These are phyloP conservation scores for Erodium trifolium DNA, from an alignment of 441 rosid species.

Conservation along the genomic window DNA sequence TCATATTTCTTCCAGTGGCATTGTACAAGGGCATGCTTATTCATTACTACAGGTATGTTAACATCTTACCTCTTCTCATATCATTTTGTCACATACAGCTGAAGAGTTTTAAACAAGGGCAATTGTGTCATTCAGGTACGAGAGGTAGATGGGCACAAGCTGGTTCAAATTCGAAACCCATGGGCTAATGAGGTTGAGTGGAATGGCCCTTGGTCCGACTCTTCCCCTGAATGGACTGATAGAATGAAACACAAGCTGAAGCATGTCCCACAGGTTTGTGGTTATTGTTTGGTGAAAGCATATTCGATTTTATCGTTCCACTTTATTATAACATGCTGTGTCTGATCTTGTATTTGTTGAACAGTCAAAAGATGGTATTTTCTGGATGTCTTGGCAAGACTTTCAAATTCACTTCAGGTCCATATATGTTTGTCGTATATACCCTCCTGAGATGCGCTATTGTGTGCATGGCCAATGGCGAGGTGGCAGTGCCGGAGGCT, in stretches of 20 bases:
- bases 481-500: constrained; percentile 98
- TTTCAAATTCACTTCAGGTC: constrained; percentile 99
- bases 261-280: constrained; percentile 71
- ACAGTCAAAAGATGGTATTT: constrained; percentile 98
- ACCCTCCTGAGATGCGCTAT: constrained; percentile 97
- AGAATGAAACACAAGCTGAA: constrained; percentile 97
- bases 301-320: constrained; percentile 10
- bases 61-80: constrained; percentile 18
- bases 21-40: constrained; percentile 99
- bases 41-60: constrained; percentile 77
- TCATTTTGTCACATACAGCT: constrained; percentile 14
- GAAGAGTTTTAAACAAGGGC: constrained; percentile 15
- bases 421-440: constrained; percentile 95
- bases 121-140: constrained; percentile 50
- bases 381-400: constrained; percentile 99
- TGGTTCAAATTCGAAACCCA: constrained; percentile 94
- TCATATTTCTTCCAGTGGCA: constrained; percentile 97
- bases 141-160: constrained; percentile 99
- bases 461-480: constrained; percentile 98
- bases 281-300: constrained; percentile 12
- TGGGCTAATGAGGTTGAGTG: constrained; percentile 99
- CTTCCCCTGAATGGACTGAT: constrained; percentile 95
- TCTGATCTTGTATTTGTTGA: constrained; percentile 21
- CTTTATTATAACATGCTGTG: not conserved
- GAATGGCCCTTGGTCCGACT: constrained; percentile 99